These are phyloP conservation scores for Hirschioporus abietinus DNA, from an alignment of 768 basidiomycete genomes.

Conservation along the genomic window DNA sequence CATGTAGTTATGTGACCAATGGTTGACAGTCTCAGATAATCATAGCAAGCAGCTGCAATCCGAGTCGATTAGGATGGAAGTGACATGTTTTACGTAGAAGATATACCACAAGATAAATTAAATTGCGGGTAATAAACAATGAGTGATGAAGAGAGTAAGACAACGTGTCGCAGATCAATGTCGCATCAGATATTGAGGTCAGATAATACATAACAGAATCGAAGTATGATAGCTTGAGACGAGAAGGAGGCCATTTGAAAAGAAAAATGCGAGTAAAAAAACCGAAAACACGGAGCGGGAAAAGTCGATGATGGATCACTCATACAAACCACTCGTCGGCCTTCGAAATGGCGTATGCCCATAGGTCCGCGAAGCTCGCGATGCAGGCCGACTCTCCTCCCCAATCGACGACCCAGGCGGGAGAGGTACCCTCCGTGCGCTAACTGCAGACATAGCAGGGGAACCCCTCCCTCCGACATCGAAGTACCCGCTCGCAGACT, in stretches of 20 bases:
- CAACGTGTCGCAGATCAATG: too few relatives aligned
- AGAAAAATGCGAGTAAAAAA: background rate
- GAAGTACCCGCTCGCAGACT: background rate
- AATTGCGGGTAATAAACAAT: background rate
- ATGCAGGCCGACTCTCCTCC: background rate
- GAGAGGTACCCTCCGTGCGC: background rate
- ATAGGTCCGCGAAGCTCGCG: background rate
- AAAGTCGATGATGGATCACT: background rate
- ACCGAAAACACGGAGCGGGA: background rate
- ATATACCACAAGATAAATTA: background rate
- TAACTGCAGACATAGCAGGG: background rate
- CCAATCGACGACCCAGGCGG: background rate
- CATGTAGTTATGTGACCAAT: too few relatives aligned
- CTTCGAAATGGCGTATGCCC: background rate
- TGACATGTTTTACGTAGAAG: background rate
- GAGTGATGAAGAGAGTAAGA: background rate
- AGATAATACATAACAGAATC: too few relatives aligned
- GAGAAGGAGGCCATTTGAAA: too few relatives aligned
- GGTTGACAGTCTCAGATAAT: too few relatives aligned
- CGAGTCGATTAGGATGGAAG: too few relatives aligned
- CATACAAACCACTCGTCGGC: slow-evolving; percentile 2
- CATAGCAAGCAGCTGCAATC: too few relatives aligned
- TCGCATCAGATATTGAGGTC: too few relatives aligned
- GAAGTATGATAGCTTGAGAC: too few relatives aligned
- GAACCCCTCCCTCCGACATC: background rate